These are phyloP conservation scores for apple (Malus domestica) DNA, from an alignment of 306 rosid species.

Conservation along the genomic window DNA sequence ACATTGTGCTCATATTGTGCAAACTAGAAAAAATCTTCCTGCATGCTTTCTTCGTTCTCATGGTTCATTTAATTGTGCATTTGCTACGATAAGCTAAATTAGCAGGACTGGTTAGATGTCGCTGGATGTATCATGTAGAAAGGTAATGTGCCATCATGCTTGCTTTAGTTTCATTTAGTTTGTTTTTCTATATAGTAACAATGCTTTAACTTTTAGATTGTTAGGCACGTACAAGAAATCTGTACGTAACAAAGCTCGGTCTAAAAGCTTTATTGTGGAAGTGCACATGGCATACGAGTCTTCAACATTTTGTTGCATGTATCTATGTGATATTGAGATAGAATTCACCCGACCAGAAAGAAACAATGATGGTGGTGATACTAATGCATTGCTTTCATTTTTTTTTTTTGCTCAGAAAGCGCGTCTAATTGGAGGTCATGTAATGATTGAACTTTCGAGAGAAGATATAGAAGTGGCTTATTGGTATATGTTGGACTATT, in stretches of 20 bases:
- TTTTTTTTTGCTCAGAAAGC: background rate
- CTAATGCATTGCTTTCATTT: too few species aligned
- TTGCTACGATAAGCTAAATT: background rate
- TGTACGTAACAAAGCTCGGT: background rate
- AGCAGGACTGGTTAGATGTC: background rate
- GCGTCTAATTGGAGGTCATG: background rate
- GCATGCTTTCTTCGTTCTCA: background rate
- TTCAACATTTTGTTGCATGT: background rate
- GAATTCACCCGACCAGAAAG: background rate
- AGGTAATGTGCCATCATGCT: background rate
- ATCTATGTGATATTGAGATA: background rate
- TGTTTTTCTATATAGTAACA: background rate
- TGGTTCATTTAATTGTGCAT: background rate
- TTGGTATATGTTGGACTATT: background rate
- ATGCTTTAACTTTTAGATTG: background rate
- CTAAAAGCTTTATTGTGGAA: background rate
- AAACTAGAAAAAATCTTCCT: conserved; percentile 7
- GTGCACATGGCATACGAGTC: background rate
- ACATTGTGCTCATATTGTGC: background rate
- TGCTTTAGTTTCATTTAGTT: background rate
- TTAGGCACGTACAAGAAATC: background rate
- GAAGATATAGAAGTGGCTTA: too few species aligned
- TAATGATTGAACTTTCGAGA: background rate
- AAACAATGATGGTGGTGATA: background rate
- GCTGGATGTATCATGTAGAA: conserved; percentile 4